Conservation (phyloP, 2,329 filamentous ascomycete genomes). For the Beauveria australis region DNA sequence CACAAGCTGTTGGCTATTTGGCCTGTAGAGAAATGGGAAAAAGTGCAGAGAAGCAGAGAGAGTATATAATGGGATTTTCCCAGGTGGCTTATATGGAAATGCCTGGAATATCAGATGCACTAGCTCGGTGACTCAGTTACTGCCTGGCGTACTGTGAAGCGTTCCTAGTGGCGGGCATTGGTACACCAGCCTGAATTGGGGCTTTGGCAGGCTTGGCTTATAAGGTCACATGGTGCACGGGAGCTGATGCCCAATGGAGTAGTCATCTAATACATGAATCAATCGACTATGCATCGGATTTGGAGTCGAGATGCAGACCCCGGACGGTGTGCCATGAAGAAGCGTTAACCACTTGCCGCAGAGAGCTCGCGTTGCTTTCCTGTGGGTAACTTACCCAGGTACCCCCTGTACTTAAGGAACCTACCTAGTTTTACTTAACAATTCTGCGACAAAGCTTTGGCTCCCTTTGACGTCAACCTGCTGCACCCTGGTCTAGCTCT, state of each 20-base stretch:
- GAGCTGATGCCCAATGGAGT: not conserved
- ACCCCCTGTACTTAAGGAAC: no score
- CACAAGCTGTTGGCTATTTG: not conserved
- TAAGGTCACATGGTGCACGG: not conserved
- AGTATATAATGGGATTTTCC: no score
- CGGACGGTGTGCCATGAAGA: not conserved
- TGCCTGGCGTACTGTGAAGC: not conserved
- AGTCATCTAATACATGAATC: not conserved
- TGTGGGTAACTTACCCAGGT: not conserved
- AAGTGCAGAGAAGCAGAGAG: no score
- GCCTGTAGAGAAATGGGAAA: not conserved
- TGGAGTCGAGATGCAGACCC: not conserved
- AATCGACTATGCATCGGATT: not conserved
- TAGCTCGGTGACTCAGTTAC: conserved; percentile 7
- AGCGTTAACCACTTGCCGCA: not conserved
- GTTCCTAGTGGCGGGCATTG: not conserved
- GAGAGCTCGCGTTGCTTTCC: not conserved
- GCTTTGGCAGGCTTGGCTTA: not conserved
- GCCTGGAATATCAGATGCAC: not conserved
- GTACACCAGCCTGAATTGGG: not conserved
- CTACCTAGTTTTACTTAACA: not conserved
- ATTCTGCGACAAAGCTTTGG: not conserved
- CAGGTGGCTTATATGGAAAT: no score
- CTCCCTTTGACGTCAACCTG: not conserved
- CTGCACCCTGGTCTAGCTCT: not conserved